Base-by-base conservation (phyloP, 2,329 filamentous ascomycete species). In the Lachnellula cervina region DNA sequence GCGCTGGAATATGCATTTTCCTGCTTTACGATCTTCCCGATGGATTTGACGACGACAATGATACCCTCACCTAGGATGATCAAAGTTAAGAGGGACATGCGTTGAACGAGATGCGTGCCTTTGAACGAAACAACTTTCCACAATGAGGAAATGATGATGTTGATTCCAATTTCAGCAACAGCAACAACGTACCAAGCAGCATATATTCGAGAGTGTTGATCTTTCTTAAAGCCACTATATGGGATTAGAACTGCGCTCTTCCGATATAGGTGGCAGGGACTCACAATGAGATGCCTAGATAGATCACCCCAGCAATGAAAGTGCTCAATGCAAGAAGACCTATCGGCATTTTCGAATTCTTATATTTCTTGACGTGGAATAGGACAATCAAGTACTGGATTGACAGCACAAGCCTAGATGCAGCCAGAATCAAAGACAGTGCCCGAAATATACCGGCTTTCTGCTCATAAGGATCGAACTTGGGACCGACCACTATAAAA, bases 41-140 rank as follows among this genome's bases (percentile, higher is more conserved):
- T 62, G 19, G 49, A 63, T 25, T 64, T 60, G n/a, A 52, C 58
- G 2, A 64, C n/a, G n/a, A 54, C 59, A n/a, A 66, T 66, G 14
- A 64, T 54, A 19, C 63, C 63, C 35, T 65, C 64, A 9, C 61
- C 64, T 16, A 65, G 51, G 32, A 84, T 81, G 51, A 83, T 83
- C 37, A 84, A 71, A 0, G 80, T 83, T 17, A 83, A 71, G 4
- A 83, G 69, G 16, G 78, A 78, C 78, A 84, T 80, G 23, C 81
- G 74, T 62, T 82, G 77, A 59, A 81, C 80, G 34, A 83, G 69
- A 68, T 82, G 79, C 1, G 79, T 83, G 49, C 79, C 73, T 65
- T 81, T 77, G 64, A 84, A 81, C 47, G 76, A 77, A 11, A 83
- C 23, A n/a, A 63, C 62, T 32, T 65, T 60, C 59, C 58, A 65